Evolutionary conservation across 2,329 filamentous ascomycete genomes (phyloP).

Genomic region (Fusarium camptoceras): DNA sequence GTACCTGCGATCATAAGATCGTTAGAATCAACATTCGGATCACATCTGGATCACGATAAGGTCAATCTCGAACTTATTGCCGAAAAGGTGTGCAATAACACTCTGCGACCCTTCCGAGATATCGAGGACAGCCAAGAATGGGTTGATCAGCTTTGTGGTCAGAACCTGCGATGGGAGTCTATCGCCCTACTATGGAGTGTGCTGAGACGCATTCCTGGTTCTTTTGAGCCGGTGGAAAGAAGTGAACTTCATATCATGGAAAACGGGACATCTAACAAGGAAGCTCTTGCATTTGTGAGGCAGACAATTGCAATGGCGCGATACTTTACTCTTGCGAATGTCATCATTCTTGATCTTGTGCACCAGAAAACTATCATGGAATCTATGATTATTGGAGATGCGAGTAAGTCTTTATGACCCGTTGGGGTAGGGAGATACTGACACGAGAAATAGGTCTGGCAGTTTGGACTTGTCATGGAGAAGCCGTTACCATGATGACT

Average conservation of each 20-base stretch:
- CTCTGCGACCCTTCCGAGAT: background rate
- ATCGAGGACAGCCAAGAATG: slow-evolving; percentile 1
- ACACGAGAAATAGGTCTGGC: background rate
- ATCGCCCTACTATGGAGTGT: slow-evolving; percentile 17
- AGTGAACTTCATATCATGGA: background rate
- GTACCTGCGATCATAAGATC: slow-evolving; percentile 1
- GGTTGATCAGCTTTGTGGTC: slow-evolving; percentile 4
- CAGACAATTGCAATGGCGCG: background rate
- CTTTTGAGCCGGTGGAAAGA: background rate
- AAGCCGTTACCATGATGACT: slow-evolving; percentile 8
- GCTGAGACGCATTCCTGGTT: background rate
- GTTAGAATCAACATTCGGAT: background rate
- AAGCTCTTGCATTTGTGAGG: background rate
- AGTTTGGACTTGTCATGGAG: slow-evolving; percentile 1
- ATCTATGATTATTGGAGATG: slow-evolving; percentile 2
- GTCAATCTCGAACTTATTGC: background rate
- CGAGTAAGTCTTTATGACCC: background rate
- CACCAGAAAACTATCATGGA: slow-evolving; percentile 5
- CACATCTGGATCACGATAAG: rapidly evolving
- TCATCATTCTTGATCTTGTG: slow-evolving; percentile 10
- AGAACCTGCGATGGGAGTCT: slow-evolving; percentile 3
- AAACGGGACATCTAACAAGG: background rate
- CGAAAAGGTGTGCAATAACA: slow-evolving; percentile 1
- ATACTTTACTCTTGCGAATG: background rate
- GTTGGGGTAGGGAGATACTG: rapidly evolving